Evolutionary conservation across 1,139 yeast genomes (phyloP).

Genomic region (Yamadazyma mexicana): DNA sequence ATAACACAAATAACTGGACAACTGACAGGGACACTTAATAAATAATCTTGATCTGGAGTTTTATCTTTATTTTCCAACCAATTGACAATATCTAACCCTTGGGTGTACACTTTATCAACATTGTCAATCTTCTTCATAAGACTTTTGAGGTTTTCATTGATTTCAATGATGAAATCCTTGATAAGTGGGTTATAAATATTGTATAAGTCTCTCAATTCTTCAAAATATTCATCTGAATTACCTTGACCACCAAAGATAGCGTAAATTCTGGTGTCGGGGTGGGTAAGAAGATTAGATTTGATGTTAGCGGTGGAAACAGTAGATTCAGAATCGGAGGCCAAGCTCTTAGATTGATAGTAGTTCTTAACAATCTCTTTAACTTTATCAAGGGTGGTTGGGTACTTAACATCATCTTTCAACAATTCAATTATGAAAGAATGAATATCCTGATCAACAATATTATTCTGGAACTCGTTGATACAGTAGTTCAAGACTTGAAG

Average conservation of each 20-base stretch:
- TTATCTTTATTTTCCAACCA: conserved; percentile 86
- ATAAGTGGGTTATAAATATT: conserved; percentile 74
- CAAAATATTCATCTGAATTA: conserved; percentile 95
- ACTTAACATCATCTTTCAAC: conserved; percentile 47
- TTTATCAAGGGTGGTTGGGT: conserved; percentile 69
- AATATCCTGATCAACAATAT: conserved; percentile 67
- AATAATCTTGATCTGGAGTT: conserved; percentile 88
- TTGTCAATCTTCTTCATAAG: conserved; percentile 73
- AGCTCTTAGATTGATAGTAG: conserved; percentile 46
- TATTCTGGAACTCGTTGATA: conserved; percentile 78
- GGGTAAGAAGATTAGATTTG: conserved; percentile 51
- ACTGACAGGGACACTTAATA: conserved; percentile 88
- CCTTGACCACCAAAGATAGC: conserved; percentile 99
- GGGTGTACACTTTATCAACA: conserved; percentile 86
- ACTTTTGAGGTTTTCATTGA: conserved; percentile 66
- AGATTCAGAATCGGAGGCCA: conserved; percentile 2
- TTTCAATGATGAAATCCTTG: conserved; percentile 65
- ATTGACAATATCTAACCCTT: conserved; percentile 82
- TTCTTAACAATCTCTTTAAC: conserved; percentile 74
- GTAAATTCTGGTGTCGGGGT: conserved; percentile 56
- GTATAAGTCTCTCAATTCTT: conserved; percentile 87
- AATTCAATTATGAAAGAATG: conserved; percentile 83
- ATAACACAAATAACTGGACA: conserved; percentile 95
- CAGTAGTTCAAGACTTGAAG: conserved; percentile 70
- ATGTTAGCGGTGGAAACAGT: conserved; percentile 50